phyloP scores from a whole-genome alignment of 495 filamentous ascomycete genomes.

The Terfezia boudieri region DNA sequence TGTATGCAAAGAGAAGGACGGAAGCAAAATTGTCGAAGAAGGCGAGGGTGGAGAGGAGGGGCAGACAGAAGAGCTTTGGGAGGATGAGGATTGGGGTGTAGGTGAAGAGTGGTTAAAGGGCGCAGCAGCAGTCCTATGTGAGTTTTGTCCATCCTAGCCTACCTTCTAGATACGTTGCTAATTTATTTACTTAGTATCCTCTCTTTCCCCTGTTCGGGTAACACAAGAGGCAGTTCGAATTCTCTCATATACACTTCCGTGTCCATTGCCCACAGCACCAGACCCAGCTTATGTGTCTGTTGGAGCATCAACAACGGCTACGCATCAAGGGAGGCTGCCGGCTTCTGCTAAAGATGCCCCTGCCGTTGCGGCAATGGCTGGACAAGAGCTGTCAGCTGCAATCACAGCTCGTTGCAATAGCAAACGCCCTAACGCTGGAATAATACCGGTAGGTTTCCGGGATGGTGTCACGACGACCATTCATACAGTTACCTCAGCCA shows the following conservation, averaged over 20 bases:
- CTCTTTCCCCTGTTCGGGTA: conserved; percentile 12
- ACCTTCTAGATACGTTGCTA: conserved; percentile 2
- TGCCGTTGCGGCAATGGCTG: conserved; percentile 17
- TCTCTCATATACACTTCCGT: conserved; percentile 21
- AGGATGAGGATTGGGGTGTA: not conserved
- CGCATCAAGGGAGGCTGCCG: conserved; percentile 13
- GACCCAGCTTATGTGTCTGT: conserved; percentile 8
- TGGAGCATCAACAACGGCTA: conserved; percentile 12
- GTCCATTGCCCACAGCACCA: conserved; percentile 15
- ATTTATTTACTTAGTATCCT: conserved; percentile 14
- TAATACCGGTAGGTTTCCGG: conserved; percentile 10
- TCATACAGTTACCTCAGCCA: conserved; percentile 14
- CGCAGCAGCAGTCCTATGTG: conserved; percentile 15
- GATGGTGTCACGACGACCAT: conserved; percentile 17
- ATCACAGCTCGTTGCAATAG: conserved; percentile 14
- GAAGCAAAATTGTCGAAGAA: conserved; percentile 6
- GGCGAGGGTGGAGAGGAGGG: conserved; percentile 10
- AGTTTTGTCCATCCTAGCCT: conserved; percentile 1
- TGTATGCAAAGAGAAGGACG: conserved; percentile 1
- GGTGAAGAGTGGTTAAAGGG: conserved; percentile 8
- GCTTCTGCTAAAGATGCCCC: conserved; percentile 16
- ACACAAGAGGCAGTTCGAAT: conserved; percentile 18
- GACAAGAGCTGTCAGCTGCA: conserved; percentile 15
- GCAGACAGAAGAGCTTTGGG: not conserved
- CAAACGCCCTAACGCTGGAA: conserved; percentile 5